Evolutionary conservation across 495 filamentous ascomycete species (phyloP).

Genomic region (Clavariopsis aquatica): DNA sequence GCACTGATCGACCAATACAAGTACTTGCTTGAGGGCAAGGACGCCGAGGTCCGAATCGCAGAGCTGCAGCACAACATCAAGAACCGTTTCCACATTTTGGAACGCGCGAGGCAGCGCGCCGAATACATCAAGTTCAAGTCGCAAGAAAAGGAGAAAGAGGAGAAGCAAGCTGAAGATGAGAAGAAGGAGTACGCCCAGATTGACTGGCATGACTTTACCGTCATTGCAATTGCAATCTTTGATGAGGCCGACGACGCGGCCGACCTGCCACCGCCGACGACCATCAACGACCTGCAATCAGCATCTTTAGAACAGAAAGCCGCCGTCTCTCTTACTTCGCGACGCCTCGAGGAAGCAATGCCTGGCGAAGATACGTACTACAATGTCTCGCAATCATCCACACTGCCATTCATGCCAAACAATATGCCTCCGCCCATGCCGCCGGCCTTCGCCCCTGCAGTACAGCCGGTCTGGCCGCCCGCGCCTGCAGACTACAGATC

Average conservation of each 20-base stretch:
- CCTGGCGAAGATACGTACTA: conserved; percentile 67
- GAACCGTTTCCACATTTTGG: conserved; percentile 78
- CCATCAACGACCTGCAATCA: conserved; percentile 85
- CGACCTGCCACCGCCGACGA: conserved; percentile 84
- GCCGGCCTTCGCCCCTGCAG: conserved; percentile 25
- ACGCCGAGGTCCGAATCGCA: conserved; percentile 64
- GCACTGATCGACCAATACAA: conserved; percentile 92
- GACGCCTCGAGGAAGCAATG: conserved; percentile 95
- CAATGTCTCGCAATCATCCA: conserved; percentile 16
- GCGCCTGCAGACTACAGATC: conserved; percentile 15
- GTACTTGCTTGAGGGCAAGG: conserved; percentile 70
- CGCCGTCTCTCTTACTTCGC: conserved; percentile 70
- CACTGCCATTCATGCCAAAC: conserved; percentile 33
- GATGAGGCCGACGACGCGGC: conserved; percentile 83
- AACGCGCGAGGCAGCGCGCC: conserved; percentile 76
- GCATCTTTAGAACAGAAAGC: conserved; percentile 94
- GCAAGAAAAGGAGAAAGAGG: conserved; percentile 82
- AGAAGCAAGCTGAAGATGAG: conserved; percentile 85
- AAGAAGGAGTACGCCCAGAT: conserved; percentile 83
- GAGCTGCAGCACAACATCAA: conserved; percentile 75
- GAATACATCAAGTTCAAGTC: conserved; percentile 86
- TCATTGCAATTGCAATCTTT: conserved; percentile 95
- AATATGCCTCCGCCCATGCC: conserved; percentile 40
- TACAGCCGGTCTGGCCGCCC: conserved; percentile 26
- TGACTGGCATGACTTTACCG: conserved; percentile 97